A percentile compares a stretch with the other conserved stretches of the same genome.
Conservation (phyloP, 306 rosid genomes). For the Sophora flavescens region DNA sequence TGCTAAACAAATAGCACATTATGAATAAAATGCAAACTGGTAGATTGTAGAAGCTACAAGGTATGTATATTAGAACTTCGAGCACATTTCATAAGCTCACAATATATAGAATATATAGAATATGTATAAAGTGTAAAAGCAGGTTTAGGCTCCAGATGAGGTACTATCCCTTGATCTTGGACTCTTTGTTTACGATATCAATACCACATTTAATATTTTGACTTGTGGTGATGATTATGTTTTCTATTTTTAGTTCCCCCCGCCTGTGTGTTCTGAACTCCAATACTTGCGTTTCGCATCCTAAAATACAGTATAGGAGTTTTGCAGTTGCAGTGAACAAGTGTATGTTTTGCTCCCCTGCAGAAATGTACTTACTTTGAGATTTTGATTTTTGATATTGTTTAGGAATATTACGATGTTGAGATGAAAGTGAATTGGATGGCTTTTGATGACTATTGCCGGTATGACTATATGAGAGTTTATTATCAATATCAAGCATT, state of each 20-base stretch:
- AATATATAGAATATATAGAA: neutral
- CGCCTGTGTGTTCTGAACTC: neutral
- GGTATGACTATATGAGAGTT: slow-evolving; percentile 51
- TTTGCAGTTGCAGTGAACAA: slow-evolving; percentile 25
- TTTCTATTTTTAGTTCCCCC: neutral
- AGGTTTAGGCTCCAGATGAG: neutral
- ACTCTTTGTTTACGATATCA: neutral
- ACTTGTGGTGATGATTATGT: neutral
- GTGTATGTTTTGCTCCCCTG: neutral
- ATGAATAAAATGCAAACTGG: neutral
- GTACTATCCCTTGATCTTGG: neutral
- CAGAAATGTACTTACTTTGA: slow-evolving; percentile 25
- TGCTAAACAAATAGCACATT: neutral
- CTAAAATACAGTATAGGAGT: slow-evolving; percentile 10
- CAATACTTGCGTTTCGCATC: slow-evolving; percentile 20
- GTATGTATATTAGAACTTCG: neutral
- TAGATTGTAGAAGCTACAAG: neutral
- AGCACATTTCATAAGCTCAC: neutral
- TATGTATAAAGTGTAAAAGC: neutral
- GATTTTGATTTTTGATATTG: slow-evolving; percentile 44
- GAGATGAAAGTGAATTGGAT: slow-evolving; percentile 77
- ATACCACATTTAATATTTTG: slow-evolving; percentile 16
- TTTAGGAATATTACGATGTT: slow-evolving; percentile 64
- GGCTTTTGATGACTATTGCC: slow-evolving; percentile 76
- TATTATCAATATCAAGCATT: slow-evolving; percentile 34